Evolutionary conservation across 2,329 filamentous ascomycete species (phyloP), one percentile per base, ranked within the genome.

Genomic region (Fusarium beomiforme): DNA sequence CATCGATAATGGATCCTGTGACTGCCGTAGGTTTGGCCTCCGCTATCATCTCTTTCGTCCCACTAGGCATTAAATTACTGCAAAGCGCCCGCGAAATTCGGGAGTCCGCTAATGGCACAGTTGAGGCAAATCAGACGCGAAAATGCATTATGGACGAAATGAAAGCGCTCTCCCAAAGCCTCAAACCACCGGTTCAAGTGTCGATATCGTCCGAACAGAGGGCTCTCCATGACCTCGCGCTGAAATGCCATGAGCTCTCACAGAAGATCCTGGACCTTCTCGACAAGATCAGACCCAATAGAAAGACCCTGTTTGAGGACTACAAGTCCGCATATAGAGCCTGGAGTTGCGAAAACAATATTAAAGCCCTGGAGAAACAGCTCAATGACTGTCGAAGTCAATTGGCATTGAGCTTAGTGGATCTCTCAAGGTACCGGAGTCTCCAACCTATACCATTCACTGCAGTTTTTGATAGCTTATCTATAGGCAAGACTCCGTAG

Each of bases 251-350:
- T 5, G 33, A 46, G 4, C 14, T 63, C 13, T 62, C 58, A 5
- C 29, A 50, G 9, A 11, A 31, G 11, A 62, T 62, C 5, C 16
- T 55, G 8, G n/a, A 37, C 3, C 33, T 60, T 8, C 12, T 64
- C 5, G 29, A 29, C 6, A 53, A 53, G 26, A 41, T 64, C 6
- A 59, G 33, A 11, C 39, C 60, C 5, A 53, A 64, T 13, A 31
- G 12, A 1, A 11, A 23, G 11, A 23, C 33, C 29, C 10, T 29
- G 21, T 19, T 43, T 17, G 11, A 56, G 12, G 6, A 7, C 7
- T 47, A 16, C 23, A 19, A 33, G 14, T 55, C 29, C 23, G 54
- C 42, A 3, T 37, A 37, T 12, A 31, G 46, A 8, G 31, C 60
- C 8, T 51, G 37, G 37, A 36, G 39, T 5, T 46, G 34, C 3